Evolutionary conservation across 805 yeast species (phyloP), one percentile per base, ranked within the genome.

Genomic region (Teunomyces atbi): DNA sequence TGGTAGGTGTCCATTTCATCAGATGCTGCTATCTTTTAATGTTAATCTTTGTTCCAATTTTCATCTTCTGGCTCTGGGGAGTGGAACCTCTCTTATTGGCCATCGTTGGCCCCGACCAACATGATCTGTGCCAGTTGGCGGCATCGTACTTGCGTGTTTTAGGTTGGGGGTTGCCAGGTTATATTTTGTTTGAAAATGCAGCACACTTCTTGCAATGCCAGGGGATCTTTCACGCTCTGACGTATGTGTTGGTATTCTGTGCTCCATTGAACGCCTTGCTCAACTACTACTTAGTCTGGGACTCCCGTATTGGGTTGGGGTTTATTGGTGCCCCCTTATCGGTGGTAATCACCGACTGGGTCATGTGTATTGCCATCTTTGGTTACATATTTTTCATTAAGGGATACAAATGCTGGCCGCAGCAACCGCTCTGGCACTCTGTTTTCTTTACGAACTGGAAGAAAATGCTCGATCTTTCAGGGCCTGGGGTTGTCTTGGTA

Each of bases 221-320:
- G 67, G 89, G 89, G 19, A 77, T 85, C 6, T 86, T 86, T 64
- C 88, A 86, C 62, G 92, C 92, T 6, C 83, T 90, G 8, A 86
- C 91, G 0, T 82, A 84, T 53, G 85, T 84, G 20, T 67, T 86
- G 34, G 65, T 79, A 33, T 56, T 86, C 23, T 85, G 89, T 65
- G 91, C 91, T 3, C 92, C 94, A 6, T 63, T 86, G 49, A 86
- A 86, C 58, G 86, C 85, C 0, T 49, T 81, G 23, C 64, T 84
- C 65, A 86, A 86, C 55, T 86, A 83, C 57, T 48, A 76, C 15
- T 68, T 86, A 38, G 92, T 86, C n/a, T 83, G 92, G 90, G 73
- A 77, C 57, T 52, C 63, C 30, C 54, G 48, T 3, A 60, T 82
- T 39, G 83, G 83, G 1, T 47, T 79, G 48, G 94, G 94, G 2